A percentile compares a stretch with the other conserved stretches of the same genome.
Evolutionary conservation across 805 yeast genomes (phyloP).

Genomic region (Lachancea nothofagi): DNA sequence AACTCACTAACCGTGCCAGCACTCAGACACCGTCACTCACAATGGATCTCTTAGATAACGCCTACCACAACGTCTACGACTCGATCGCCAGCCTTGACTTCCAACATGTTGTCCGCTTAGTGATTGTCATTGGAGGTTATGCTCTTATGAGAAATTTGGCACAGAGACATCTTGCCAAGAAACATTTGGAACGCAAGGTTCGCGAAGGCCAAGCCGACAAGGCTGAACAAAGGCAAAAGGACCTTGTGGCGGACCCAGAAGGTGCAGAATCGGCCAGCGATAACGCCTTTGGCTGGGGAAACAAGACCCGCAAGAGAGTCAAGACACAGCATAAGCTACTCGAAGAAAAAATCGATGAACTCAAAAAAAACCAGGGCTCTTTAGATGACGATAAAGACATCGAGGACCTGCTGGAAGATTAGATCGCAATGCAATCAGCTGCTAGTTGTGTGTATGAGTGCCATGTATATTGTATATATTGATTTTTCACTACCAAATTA

Average conservation of each 20-base stretch:
- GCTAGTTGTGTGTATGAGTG: not conserved
- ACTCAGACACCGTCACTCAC: not conserved
- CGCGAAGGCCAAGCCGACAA: constrained; percentile 31
- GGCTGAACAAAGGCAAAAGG: constrained; percentile 31
- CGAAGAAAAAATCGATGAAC: constrained; percentile 41
- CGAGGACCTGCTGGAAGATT: constrained; percentile 60
- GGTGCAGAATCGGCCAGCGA: constrained; percentile 35
- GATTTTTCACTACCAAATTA: too few species aligned
- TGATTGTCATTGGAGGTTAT: constrained; percentile 59
- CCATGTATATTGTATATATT: not conserved
- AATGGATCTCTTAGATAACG: constrained; percentile 13
- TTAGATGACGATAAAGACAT: constrained; percentile 51
- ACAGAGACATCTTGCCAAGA: constrained; percentile 50
- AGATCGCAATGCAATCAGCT: constrained; percentile 5
- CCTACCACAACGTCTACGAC: constrained; percentile 16
- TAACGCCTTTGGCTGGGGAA: constrained; percentile 72
- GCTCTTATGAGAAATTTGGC: constrained; percentile 52
- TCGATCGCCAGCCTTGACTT: constrained; percentile 18
- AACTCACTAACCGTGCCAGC: not conserved
- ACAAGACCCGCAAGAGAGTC: constrained; percentile 57
- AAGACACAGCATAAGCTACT: constrained; percentile 50
- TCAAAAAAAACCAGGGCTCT: constrained; percentile 37
- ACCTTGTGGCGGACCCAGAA: constrained; percentile 34
- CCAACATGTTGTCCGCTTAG: constrained; percentile 23
- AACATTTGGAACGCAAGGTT: constrained; percentile 48